Base-by-base conservation (phyloP, 306 rosid genomes). In the Malus sieversii region DNA sequence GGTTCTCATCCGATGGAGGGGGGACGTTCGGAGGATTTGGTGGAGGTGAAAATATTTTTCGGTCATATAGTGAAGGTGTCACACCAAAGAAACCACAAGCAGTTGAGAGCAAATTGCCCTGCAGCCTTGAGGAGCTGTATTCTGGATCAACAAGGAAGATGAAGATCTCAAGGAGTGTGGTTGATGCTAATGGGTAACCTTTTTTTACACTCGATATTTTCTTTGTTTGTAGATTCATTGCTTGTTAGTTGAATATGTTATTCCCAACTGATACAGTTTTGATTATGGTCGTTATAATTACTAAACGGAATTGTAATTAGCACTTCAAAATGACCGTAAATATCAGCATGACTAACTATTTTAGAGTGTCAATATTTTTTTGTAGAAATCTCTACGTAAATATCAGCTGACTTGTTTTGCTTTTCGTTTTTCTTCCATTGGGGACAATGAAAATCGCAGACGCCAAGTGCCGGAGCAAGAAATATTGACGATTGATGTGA, bases 61-160 rank as follows among this genome's bases (percentile, higher is more conserved):
- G 90, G 75, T 60, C 88, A 7, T 81, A 79, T 38, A 87, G 86
- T 70, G 96, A 88, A 66, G 68, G 87, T 8, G 65, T 58, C 48
- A 74, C 79, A 68, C 97, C 92, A 9, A 92, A 88, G 86, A 96
- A 96, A 82, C 94, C 96, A 29, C 87, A 79, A 11, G 85, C 99
- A 42, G 95, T 92, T 18, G 99, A 96, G 77, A 90, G 83, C 85
- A 96, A 87, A 81, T 78, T 96, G 83, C 86, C 93, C 46, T 96
- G 99, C 75, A 88, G 82, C 84, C 90, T 96, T 80, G 92, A 85
- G 71, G 98, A 92, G 87, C 80, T 96, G 29, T 92, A 87, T 81
- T 25, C 93, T 57, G 99, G 99, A 67, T 92, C 99, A 7, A 90
- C 96, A 1, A 87, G 99, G 90, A 96, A 92, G 84, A 96, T 96